A percentile compares a stretch with the other conserved stretches of the same genome.
Evolutionary conservation across 2,329 filamentous ascomycete species (phyloP).

Genomic region (Arthrobotrys conoides): DNA sequence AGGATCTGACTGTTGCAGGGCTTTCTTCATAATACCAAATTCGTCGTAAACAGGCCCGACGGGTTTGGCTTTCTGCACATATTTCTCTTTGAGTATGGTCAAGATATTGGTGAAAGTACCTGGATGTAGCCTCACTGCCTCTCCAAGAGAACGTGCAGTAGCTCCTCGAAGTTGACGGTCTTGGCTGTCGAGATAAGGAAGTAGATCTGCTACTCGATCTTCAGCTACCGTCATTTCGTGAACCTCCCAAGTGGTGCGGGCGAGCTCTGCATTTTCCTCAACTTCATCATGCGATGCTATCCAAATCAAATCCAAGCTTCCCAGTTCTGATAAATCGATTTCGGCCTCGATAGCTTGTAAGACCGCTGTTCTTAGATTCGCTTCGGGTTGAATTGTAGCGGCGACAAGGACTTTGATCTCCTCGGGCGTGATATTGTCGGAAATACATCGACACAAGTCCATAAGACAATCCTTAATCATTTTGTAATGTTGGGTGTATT

Average conservation of each 20-base stretch:
- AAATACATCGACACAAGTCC: constrained; percentile 86
- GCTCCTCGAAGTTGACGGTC: constrained; percentile 87
- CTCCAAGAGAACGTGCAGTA: constrained; percentile 84
- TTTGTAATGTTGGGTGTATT: constrained; percentile 93
- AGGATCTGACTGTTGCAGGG: constrained; percentile 83
- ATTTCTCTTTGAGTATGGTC: constrained; percentile 77
- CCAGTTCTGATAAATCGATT: constrained; percentile 88
- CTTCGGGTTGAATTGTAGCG: constrained; percentile 83
- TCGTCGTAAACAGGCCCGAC: constrained; percentile 87
- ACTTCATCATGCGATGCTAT: constrained; percentile 91
- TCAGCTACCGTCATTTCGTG: constrained; percentile 81
- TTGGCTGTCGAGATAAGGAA: constrained; percentile 83
- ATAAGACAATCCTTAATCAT: constrained; percentile 91
- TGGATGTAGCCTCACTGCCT: constrained; percentile 76
- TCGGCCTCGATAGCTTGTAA: constrained; percentile 92
- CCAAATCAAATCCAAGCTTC: constrained; percentile 92
- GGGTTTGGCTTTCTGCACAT: constrained; percentile 84
- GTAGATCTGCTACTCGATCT: constrained; percentile 76
- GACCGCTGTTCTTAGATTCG: constrained; percentile 84
- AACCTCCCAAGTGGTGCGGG: constrained; percentile 93
- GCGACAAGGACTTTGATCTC: constrained; percentile 84
- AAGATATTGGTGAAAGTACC: constrained; percentile 76
- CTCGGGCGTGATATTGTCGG: constrained; percentile 79
- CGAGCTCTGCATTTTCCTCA: constrained; percentile 86
- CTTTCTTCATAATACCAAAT: constrained; percentile 92